A percentile compares a stretch with the other conserved stretches of the same genome.
phyloP scores from a whole-genome alignment of 2,329 filamentous ascomycete species.

The Basipetospora chlamydospora region DNA sequence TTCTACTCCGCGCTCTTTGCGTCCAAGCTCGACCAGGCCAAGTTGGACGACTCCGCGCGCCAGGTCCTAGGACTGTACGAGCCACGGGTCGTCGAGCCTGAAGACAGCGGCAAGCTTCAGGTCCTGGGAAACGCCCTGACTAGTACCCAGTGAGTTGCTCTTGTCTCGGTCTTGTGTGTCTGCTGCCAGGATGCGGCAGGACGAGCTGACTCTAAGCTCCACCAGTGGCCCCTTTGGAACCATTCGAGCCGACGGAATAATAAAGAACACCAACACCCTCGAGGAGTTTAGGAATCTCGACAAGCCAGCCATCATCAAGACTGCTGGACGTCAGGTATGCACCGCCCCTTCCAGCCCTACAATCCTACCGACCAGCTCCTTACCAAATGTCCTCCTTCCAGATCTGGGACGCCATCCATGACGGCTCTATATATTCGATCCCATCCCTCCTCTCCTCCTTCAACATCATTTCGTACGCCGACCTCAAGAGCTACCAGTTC shows the following conservation, averaged over 20 bases:
- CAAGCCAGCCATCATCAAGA: constrained; percentile 62
- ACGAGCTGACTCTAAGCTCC: neutral
- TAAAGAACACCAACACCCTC: constrained; percentile 91
- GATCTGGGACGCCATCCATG: constrained; percentile 96
- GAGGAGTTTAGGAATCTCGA: constrained; percentile 83
- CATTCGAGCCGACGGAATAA: constrained; percentile 79
- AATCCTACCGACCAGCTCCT: neutral
- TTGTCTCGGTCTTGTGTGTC: no score
- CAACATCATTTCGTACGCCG: constrained; percentile 78
- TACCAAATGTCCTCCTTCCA: constrained; percentile 21
- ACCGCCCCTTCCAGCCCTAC: no score
- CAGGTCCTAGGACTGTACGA: constrained; percentile 82
- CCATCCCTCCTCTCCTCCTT: constrained; percentile 86
- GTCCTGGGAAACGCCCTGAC: constrained; percentile 77
- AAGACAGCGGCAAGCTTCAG: constrained; percentile 76
- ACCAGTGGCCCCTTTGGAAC: constrained; percentile 51
- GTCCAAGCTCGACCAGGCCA: constrained; percentile 92
- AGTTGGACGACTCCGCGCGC: constrained; percentile 84
- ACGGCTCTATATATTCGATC: constrained; percentile 90
- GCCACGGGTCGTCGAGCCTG: constrained; percentile 57
- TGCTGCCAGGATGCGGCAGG: no score
- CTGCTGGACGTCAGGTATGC: constrained; percentile 61
- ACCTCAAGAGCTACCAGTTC: constrained; percentile 94
- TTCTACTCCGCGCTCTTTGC: constrained; percentile 90
- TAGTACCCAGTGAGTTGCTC: constrained; percentile 55